Conservation (phyloP, 176 grass and related monocot species). For the Hyparrhenia diplandra region DNA sequence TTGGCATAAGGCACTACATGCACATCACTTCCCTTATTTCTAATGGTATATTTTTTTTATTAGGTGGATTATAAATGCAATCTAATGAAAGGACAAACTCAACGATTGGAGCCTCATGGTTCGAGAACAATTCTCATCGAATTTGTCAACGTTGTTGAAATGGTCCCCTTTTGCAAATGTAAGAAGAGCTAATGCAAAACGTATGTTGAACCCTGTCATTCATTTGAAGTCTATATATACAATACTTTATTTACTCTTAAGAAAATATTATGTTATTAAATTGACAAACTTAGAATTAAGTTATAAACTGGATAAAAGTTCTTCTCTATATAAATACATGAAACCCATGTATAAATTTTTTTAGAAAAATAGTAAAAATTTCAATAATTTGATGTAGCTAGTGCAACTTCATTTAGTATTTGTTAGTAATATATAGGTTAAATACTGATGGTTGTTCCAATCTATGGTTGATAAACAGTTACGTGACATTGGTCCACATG, state of each 20-base stretch:
- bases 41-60: constrained; percentile 13
- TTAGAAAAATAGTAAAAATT: not conserved
- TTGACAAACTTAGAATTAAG: not conserved
- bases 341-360: not conserved
- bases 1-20: not conserved
- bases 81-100: constrained; percentile 41
- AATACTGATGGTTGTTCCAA: constrained; percentile 29
- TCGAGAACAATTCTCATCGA: constrained; percentile 54
- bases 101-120: constrained; percentile 23
- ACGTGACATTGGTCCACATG: constrained; percentile 62
- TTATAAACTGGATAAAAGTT: not conserved
- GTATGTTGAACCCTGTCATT: constrained; percentile 26
- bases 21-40: not conserved
- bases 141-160: constrained; percentile 61
- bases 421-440: not conserved
- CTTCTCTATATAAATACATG: not conserved
- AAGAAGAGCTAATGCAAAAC: constrained; percentile 47
- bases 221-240: not conserved
- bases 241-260: not conserved
- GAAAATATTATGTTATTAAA: not conserved
- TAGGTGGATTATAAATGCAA: constrained; percentile 83
- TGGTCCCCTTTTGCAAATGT: constrained; percentile 78
- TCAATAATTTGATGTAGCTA: not conserved
- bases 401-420: not conserved
- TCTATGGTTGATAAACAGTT: constrained; percentile 52